Base-by-base conservation (phyloP, 352 stramenopile genomes). In the Phytopythium sindhum region DNA sequence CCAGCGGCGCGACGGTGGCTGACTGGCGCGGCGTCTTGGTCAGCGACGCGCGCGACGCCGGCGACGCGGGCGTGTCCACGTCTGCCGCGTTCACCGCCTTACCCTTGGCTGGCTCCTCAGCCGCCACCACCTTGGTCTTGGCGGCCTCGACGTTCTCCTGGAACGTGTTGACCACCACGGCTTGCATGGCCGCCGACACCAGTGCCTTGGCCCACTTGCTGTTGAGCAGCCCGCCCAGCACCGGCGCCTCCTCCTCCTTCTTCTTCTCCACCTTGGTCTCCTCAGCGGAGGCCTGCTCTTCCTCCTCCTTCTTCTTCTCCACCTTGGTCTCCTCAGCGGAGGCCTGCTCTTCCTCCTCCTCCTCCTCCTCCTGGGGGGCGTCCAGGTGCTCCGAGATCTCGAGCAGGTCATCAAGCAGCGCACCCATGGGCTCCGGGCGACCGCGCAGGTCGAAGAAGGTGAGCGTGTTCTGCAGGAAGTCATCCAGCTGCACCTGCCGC, bases 391-490 rank as follows among this genome's bases (percentile, higher is more conserved):
- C 62, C 11, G 71, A 65, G 45, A 92, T 70, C 47, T 86, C n/a
- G 42, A 92, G 65, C 54, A 92, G 66, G 39, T 90, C 69, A 55
- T 74, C 73, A 31, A 92, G 44, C 50, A 90, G 62, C 19, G 69
- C 68, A 31, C 67, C 55, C 60, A 90, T 77, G 55, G 67, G 66
- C 33, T 72, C 61, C 6, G 80, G 74, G 47, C 76, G 73, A 35
- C 70, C 54, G 11, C 69, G 70, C 67, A 78, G 72, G 51, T 77
- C 73, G 42, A 83, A 84, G 57, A 87, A 80, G 59, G 70, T 70
- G n/a, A 90, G 60, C 35, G 70, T 79, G 44, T 72, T 74, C 53
- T 78, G 57, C 42, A 92, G 24, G 58, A 92, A 92, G 24, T 85
- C 81, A 58, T 90, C 69, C 37, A 92, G 71, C 57, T 88, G 76